Evolutionary conservation across 1,284 basidiomycete genomes (phyloP), one percentile per base, ranked within the genome.

Genomic region (Sutorius eximius): DNA sequence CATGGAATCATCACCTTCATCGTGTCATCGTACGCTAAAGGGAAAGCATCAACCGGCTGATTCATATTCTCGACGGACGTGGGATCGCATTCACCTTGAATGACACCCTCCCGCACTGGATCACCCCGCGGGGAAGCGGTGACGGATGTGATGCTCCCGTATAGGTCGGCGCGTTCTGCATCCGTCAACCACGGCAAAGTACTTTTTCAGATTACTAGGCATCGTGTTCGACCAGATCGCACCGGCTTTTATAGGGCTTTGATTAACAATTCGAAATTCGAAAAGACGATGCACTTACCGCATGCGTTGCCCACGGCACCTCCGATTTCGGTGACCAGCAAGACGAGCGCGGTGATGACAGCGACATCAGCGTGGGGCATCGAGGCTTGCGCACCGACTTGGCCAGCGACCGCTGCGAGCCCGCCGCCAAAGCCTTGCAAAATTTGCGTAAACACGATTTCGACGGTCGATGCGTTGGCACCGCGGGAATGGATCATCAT

Each of bases 391-490:
- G 90, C 86, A 37, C 83, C 86, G 53, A 93, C 87, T 69, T 89
- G 88, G 5, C 82, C 76, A 9, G 85, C 74, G 45, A 86, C 77
- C 1, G 86, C 80, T 1, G 90, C 86, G 59, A 93, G 81, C 22
- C 91, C 93, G 27, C 90, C 91, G 13, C 90, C 91, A 15, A 87
- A 73, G 50, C 89, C 89, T 71, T 91, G 89, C 36, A 92, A 74
- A 48, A 93, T 73, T 67, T 92, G 87, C 34, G 85, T 86, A 77
- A 83, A 80, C 27, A 90, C 81, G 41, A 87, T 71, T 63, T 83
- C 83, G 1, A 77, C 79, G 47, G 81, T 79, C 44, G 81, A 82
- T 3, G 79, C 84, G 43, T 81, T 73, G 8, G 82, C 82, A 47
- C 82, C 85, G 45, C 83, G 82, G 24, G 85, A 87, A 71, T 83